Percentiles rank a stretch among this genome's conserved stretches.
Evolutionary conservation across 106 monocot species (phyloP).

Genomic region (Posidonia australis): DNA sequence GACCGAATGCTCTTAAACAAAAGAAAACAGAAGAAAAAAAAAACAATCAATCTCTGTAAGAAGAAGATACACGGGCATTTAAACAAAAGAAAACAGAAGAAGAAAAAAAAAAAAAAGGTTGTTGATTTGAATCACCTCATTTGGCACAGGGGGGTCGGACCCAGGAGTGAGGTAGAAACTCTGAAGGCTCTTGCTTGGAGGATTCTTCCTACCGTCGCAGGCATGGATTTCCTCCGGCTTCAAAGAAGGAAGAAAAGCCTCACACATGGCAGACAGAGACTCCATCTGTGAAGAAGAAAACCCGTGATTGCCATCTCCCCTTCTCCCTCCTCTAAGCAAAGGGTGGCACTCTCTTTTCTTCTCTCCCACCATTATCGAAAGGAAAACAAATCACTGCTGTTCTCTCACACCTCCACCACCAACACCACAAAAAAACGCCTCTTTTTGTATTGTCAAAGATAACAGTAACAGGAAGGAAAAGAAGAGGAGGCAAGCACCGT

Average conservation of each 20-base stretch:
- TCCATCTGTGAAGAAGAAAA: conserved; percentile 41
- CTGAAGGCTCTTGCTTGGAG: conserved; percentile 35
- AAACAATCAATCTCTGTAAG: too few relatives aligned
- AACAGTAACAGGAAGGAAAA: too few relatives aligned
- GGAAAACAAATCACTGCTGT: too few relatives aligned
- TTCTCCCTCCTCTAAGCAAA: conserved; percentile 36
- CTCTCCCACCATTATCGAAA: conserved; percentile 1
- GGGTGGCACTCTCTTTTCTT: conserved; percentile 34
- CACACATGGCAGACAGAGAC: conserved; percentile 58
- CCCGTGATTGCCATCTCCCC: conserved; percentile 36
- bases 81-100: not conserved
- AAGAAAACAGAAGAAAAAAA: too few relatives aligned
- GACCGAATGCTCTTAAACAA: too few relatives aligned
- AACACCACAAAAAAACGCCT: too few relatives aligned
- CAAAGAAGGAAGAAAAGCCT: conserved; percentile 49
- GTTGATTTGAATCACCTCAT: conserved; percentile 33
- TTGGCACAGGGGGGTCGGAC: conserved; percentile 41
- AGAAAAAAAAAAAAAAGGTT: not conserved
- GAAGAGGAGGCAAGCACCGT: too few relatives aligned
- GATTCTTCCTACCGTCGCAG: conserved; percentile 27
- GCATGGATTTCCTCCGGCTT: conserved; percentile 15
- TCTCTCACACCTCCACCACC: not conserved
- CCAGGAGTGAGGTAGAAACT: conserved; percentile 55
- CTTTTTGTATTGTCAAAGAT: too few relatives aligned
- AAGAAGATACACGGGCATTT: too few relatives aligned